Percentiles rank a stretch among this genome's conserved stretches.
phyloP scores from a whole-genome alignment of 1,284 basidiomycete species.

The Athelia sp. region DNA sequence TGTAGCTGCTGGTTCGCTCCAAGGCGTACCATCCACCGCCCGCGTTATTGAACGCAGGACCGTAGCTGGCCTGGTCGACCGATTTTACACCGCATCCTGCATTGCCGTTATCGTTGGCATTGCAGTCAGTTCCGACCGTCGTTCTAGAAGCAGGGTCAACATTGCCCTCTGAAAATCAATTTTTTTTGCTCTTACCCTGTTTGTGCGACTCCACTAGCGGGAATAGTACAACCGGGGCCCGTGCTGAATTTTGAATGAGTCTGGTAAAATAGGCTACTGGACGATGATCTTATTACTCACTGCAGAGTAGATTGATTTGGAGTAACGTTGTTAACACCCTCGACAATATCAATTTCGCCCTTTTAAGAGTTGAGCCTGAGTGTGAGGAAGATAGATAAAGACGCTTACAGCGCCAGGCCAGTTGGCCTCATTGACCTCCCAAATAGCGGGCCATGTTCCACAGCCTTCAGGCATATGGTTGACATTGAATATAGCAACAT shows the following conservation, averaged over 20 bases:
- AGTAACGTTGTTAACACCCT: constrained; percentile 28
- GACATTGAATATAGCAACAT: constrained; percentile 18
- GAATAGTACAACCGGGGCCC: neutral
- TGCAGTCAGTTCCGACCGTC: constrained; percentile 26
- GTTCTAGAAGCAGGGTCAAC: neutral
- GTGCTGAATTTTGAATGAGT: too few relatives aligned
- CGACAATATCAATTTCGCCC: constrained; percentile 28
- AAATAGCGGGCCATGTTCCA: constrained; percentile 20
- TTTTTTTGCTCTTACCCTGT: neutral
- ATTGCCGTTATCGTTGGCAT: constrained; percentile 21
- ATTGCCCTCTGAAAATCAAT: neutral
- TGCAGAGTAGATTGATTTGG: constrained; percentile 33
- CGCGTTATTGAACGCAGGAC: constrained; percentile 33
- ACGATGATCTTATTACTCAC: too few relatives aligned
- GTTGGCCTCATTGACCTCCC: constrained; percentile 30
- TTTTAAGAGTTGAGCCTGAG: neutral
- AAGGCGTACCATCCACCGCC: constrained; percentile 41
- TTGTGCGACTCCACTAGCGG: neutral
- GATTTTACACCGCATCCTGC: constrained; percentile 40
- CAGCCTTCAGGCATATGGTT: neutral
- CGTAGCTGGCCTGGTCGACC: constrained; percentile 30
- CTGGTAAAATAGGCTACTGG: too few relatives aligned
- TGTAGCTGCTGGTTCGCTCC: constrained; percentile 27
- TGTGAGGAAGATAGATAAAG: neutral
- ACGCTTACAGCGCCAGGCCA: constrained; percentile 23